These are phyloP conservation scores for Ilex aquifolium DNA, from an alignment of 257 asterid genomes.

Conservation along the genomic window DNA sequence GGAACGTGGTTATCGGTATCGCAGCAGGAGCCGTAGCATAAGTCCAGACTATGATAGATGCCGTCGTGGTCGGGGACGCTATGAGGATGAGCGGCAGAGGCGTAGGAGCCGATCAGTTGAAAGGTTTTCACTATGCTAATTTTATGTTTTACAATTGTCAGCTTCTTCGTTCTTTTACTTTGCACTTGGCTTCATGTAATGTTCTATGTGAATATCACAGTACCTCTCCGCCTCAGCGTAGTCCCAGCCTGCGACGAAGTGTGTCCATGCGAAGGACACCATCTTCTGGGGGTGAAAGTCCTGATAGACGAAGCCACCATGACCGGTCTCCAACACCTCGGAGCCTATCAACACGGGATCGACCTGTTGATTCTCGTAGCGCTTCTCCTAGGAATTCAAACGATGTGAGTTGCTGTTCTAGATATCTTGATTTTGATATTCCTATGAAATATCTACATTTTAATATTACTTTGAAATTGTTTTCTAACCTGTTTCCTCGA, in stretches of 20 bases:
- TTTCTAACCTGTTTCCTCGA: background rate
- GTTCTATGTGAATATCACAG: slow-evolving; percentile 5
- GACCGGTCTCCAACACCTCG: slow-evolving; percentile 18
- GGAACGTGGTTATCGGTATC: slow-evolving; percentile 15
- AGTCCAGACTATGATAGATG: slow-evolving; percentile 21
- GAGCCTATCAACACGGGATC: slow-evolving; percentile 6
- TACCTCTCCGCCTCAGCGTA: slow-evolving; percentile 18
- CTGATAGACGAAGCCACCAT: background rate
- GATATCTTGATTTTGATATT: background rate
- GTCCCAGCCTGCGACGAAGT: slow-evolving; percentile 11
- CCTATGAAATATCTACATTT: too few species aligned
- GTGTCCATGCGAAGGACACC: slow-evolving; percentile 9
- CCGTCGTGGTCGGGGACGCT: slow-evolving; percentile 12
- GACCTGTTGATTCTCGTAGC: slow-evolving; percentile 11
- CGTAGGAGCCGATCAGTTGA: slow-evolving; percentile 25
- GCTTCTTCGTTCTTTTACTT: background rate
- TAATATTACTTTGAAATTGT: too few species aligned
- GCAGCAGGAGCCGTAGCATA: slow-evolving; percentile 28
- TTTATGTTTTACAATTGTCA: background rate
- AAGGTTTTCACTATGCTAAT: slow-evolving; percentile 13
- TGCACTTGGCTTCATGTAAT: background rate
- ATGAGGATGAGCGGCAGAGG: slow-evolving; percentile 7
- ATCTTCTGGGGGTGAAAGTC: slow-evolving; percentile 17
- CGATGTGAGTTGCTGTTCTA: background rate
- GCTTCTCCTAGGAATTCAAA: slow-evolving; percentile 9